Conservation (phyloP, 2,329 filamentous ascomycete species). For the Botrytis fabae region DNA sequence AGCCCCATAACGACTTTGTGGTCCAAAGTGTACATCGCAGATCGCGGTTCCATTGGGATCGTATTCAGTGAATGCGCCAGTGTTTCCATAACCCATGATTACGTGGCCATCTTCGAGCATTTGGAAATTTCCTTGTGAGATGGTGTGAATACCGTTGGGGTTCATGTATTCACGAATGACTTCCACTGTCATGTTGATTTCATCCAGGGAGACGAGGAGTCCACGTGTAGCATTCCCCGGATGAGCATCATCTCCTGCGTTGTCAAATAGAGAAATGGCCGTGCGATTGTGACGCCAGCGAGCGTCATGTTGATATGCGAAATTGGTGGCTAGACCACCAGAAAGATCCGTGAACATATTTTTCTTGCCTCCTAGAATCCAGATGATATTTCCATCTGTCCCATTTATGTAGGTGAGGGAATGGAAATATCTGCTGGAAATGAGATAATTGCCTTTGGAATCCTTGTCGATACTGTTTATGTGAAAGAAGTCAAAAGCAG, state of each 20-base stretch:
- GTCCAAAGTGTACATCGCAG: conserved; percentile 42
- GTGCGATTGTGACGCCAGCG: conserved; percentile 41
- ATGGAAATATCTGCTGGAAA: conserved; percentile 49
- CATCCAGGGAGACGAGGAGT: conserved; percentile 33
- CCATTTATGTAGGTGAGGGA: conserved; percentile 51
- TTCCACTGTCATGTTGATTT: conserved; percentile 27
- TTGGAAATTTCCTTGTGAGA: conserved; percentile 34
- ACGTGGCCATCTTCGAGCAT: conserved; percentile 34
- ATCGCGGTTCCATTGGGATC: conserved; percentile 41
- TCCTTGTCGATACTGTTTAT: conserved; percentile 46
- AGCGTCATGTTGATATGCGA: conserved; percentile 53
- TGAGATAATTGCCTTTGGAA: conserved; percentile 47
- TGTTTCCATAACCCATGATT: conserved; percentile 34
- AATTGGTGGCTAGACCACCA: conserved; percentile 45
- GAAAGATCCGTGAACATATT: conserved; percentile 45
- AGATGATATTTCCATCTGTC: conserved; percentile 48
- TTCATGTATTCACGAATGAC: conserved; percentile 30
- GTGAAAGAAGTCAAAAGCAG: conserved; percentile 45
- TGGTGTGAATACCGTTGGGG: conserved; percentile 30
- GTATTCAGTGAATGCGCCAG: conserved; percentile 33
- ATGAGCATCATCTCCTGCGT: conserved; percentile 28
- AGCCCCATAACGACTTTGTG: conserved; percentile 40
- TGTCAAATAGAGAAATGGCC: conserved; percentile 35
- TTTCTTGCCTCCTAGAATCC: conserved; percentile 48
- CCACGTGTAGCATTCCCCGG: conserved; percentile 29